Conservation (phyloP, 495 filamentous ascomycete genomes). For the Tuber borchii region DNA sequence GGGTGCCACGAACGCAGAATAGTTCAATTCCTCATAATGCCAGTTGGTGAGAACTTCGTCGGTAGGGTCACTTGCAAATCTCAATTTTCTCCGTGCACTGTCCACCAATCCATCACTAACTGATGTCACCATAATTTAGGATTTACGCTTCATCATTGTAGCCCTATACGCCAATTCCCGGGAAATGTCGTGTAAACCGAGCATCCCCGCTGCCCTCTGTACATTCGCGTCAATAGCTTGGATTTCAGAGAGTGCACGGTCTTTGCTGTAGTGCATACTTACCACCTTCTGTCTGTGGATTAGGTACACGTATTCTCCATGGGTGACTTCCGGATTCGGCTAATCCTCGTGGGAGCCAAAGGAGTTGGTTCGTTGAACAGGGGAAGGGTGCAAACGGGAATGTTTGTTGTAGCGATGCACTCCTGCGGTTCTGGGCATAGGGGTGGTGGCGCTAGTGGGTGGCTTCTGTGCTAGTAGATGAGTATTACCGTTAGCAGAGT, state of each 20-base stretch:
- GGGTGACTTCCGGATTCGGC: neutral
- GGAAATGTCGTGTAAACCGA: constrained; percentile 16
- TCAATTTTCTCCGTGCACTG: neutral
- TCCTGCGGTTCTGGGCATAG: neutral
- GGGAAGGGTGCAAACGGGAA: constrained; percentile 34
- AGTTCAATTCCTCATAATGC: neutral
- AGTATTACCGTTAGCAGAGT: no score
- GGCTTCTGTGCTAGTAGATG: no score
- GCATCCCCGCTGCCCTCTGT: neutral
- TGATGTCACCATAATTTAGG: neutral
- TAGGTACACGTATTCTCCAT: constrained; percentile 23
- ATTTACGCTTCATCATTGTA: constrained; percentile 18
- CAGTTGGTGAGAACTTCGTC: neutral
- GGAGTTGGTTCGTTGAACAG: constrained; percentile 12
- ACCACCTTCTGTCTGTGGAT: constrained; percentile 23
- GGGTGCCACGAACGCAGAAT: neutral
- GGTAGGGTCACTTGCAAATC: neutral
- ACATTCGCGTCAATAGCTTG: constrained; percentile 10
- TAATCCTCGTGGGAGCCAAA: constrained; percentile 17
- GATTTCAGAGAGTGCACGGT: constrained; percentile 17
- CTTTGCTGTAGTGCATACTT: constrained; percentile 25
- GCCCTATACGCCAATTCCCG: constrained; percentile 24
- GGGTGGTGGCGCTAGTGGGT: no score
- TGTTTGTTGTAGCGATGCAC: constrained; percentile 33
- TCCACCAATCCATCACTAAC: neutral